A percentile compares a stretch with the other conserved stretches of the same genome.
phyloP scores from a whole-genome alignment of 768 basidiomycete genomes.

The Collybia sp. region DNA sequence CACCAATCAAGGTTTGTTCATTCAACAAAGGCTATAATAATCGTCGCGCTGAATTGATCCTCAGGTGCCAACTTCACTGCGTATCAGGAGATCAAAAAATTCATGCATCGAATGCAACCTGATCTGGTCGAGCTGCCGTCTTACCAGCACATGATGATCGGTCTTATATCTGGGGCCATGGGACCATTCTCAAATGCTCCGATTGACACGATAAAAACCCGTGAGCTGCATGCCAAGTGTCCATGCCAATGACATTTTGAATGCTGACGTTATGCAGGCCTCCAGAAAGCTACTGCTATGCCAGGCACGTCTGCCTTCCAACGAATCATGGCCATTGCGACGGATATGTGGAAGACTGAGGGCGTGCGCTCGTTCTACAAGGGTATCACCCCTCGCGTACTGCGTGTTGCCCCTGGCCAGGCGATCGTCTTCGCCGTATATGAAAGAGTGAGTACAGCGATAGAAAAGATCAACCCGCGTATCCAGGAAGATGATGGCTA shows the following conservation, averaged over 20 bases:
- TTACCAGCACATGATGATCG: constrained; percentile 94
- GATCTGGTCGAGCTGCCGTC: constrained; percentile 77
- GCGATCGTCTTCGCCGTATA: constrained; percentile 98
- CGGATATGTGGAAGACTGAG: constrained; percentile 93
- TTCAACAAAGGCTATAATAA: neutral
- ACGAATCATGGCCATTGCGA: constrained; percentile 74
- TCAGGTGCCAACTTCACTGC: constrained; percentile 94
- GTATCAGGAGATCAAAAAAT: constrained; percentile 93
- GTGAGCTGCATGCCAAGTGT: constrained; percentile 35
- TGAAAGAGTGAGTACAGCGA: constrained; percentile 73
- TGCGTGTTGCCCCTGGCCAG: constrained; percentile 95
- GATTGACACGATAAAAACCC: constrained; percentile 92
- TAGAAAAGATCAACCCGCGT: constrained; percentile 64
- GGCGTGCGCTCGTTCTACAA: constrained; percentile 93
- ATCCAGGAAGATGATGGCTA: constrained; percentile 57
- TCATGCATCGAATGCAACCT: constrained; percentile 76
- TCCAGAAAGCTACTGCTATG: constrained; percentile 77
- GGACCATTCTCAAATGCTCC: constrained; percentile 98
- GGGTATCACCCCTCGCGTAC: constrained; percentile 94
- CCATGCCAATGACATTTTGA: too few species aligned
- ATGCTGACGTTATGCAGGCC: constrained; percentile 37
- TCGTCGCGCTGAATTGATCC: neutral
- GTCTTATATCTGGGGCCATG: constrained; percentile 95
- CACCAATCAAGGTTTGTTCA: constrained; percentile 82
- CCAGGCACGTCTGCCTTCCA: constrained; percentile 76